Evolutionary conservation across 2,329 filamentous ascomycete species (phyloP).

Genomic region (Moelleriella libera): DNA sequence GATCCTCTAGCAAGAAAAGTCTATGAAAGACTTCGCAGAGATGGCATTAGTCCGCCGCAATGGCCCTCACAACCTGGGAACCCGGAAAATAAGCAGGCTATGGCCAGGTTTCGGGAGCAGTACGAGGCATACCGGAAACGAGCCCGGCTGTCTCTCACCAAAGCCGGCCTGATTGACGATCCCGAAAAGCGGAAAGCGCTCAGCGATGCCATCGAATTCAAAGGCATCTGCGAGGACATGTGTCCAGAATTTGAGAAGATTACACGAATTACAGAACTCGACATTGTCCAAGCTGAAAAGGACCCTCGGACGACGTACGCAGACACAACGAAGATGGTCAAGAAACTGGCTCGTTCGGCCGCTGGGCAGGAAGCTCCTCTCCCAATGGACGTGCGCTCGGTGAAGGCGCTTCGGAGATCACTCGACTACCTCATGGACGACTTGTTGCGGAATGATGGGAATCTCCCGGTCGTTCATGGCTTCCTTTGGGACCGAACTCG

Average conservation of each 20-base stretch:
- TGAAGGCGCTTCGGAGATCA: conserved; percentile 41
- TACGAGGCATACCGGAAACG: conserved; percentile 43
- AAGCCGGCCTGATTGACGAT: conserved; percentile 48
- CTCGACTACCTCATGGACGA: conserved; percentile 50
- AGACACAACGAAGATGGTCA: conserved; percentile 43
- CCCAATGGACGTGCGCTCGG: conserved; percentile 53
- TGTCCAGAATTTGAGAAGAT: conserved; percentile 54
- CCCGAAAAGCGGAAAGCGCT: conserved; percentile 48
- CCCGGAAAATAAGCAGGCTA: conserved; percentile 30
- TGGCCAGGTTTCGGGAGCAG: conserved; percentile 39
- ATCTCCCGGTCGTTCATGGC: conserved; percentile 41
- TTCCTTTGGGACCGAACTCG: conserved; percentile 57
- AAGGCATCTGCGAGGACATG: conserved; percentile 56
- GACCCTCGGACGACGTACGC: conserved; percentile 28
- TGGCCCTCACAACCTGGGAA: conserved; percentile 44
- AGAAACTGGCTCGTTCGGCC: conserved; percentile 52
- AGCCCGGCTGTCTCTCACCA: conserved; percentile 42
- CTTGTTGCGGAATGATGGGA: conserved; percentile 38
- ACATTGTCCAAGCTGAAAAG: conserved; percentile 43
- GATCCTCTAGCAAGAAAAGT: conserved; percentile 35
- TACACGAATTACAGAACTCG: conserved; percentile 45
- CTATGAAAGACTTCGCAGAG: conserved; percentile 35
- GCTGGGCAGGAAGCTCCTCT: conserved; percentile 54
- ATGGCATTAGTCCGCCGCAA: conserved; percentile 36
- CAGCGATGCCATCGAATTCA: conserved; percentile 50